Conservation (phyloP, 2,329 filamentous ascomycete genomes). For the Pseudogymnoascus sp. region DNA sequence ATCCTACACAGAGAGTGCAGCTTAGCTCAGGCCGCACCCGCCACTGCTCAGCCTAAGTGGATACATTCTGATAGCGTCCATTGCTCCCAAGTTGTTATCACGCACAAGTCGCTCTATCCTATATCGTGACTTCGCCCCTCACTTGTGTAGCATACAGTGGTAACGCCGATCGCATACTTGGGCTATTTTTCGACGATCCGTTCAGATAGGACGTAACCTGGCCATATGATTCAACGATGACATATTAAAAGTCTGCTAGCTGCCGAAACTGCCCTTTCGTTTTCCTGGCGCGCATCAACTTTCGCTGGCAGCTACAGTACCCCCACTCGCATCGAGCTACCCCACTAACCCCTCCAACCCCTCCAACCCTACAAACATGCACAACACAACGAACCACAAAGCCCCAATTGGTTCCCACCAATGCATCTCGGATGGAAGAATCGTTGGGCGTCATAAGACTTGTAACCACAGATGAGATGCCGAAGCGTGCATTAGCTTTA, state of each 20-base stretch:
- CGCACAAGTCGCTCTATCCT: neutral
- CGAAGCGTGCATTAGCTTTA: neutral
- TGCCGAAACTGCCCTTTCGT: neutral
- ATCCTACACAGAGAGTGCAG: neutral
- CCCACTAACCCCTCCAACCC: neutral
- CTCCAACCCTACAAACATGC: neutral
- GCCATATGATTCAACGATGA: neutral
- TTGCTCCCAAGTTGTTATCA: neutral
- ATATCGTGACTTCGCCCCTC: neutral
- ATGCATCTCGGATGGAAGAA: neutral
- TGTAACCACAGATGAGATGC: neutral
- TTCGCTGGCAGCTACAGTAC: neutral
- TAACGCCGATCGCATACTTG: neutral
- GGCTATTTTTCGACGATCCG: neutral
- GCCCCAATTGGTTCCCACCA: neutral
- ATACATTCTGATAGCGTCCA: neutral
- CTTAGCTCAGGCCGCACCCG: neutral
- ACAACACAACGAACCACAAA: neutral
- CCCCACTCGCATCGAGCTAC: neutral
- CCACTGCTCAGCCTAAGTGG: neutral
- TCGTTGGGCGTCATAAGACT: neutral
- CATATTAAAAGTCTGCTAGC: neutral
- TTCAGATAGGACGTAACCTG: neutral
- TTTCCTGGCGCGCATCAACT: neutral
- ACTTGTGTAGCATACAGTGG: neutral